These are phyloP conservation scores for Clonostachys solani DNA, from an alignment of 2,329 filamentous ascomycete genomes.

Conservation along the genomic window DNA sequence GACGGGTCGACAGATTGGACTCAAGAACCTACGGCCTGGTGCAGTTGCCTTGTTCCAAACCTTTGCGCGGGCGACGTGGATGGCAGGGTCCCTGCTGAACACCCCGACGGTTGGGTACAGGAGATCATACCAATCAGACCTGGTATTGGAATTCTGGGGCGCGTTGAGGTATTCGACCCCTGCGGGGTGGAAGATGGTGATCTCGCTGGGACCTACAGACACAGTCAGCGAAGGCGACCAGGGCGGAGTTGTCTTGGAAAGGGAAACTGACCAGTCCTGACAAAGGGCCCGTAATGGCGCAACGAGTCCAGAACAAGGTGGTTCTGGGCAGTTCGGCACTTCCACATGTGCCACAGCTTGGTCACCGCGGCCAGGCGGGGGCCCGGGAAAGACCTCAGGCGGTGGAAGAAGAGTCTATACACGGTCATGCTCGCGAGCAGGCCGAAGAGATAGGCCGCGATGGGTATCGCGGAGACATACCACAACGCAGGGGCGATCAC, in stretches of 20 bases:
- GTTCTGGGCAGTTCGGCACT: background rate
- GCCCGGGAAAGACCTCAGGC: conserved; percentile 1
- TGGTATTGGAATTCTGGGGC: background rate
- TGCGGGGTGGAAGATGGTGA: background rate
- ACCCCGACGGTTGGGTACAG: background rate
- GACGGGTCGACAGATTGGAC: too few species aligned
- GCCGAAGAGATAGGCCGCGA: background rate
- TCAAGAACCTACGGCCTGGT: too few species aligned
- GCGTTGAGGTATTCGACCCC: background rate
- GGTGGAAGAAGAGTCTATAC: conserved; percentile 1
- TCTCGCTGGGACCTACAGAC: background rate
- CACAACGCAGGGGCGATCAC: too few species aligned
- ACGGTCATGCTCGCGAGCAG: background rate
- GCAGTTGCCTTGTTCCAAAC: too few species aligned
- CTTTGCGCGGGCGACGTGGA: too few species aligned
- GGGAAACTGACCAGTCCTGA: background rate
- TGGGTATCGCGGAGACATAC: too few species aligned
- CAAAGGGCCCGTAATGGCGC: background rate
- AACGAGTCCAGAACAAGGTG: background rate
- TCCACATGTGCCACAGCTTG: background rate
- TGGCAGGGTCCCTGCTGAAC: too few species aligned
- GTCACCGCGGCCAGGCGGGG: conserved; percentile 1
- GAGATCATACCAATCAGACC: background rate
- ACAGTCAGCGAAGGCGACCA: background rate
- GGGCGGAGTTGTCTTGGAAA: background rate